These are phyloP conservation scores for Chaetothyriales sp. DNA, from an alignment of 2,329 filamentous ascomycete genomes.

Conservation along the genomic window DNA sequence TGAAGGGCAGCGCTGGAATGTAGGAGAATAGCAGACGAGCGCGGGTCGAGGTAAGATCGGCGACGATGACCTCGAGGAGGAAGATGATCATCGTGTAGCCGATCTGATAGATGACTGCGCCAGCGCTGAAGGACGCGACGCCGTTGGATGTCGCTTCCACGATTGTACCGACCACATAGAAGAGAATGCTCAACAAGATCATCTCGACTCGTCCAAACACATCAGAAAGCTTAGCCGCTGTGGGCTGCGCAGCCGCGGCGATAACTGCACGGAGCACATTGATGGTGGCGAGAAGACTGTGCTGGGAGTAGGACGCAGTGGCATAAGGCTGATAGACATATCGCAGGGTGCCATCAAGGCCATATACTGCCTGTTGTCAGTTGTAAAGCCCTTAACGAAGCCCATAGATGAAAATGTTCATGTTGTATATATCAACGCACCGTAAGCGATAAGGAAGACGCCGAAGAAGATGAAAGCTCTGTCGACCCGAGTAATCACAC, in stretches of 20 bases:
- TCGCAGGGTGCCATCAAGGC: constrained; percentile 10
- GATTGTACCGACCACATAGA: constrained; percentile 43
- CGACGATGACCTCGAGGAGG: constrained; percentile 49
- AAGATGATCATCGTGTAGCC: constrained; percentile 49
- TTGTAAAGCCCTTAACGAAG: constrained; percentile 41
- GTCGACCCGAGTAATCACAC: constrained; percentile 37
- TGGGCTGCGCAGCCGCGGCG: constrained; percentile 42
- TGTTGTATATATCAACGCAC: constrained; percentile 38
- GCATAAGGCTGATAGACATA: constrained; percentile 33
- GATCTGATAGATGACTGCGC: constrained; percentile 46
- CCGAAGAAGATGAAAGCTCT: constrained; percentile 44
- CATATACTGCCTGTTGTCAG: constrained; percentile 11
- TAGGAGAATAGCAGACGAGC: constrained; percentile 51
- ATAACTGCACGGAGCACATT: constrained; percentile 44
- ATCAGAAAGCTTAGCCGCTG: constrained; percentile 47
- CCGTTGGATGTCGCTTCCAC: constrained; percentile 38
- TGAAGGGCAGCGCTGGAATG: constrained; percentile 43
- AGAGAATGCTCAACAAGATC: constrained; percentile 39
- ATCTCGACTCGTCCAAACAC: constrained; percentile 48
- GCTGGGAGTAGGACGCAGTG: constrained; percentile 35
- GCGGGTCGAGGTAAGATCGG: constrained; percentile 48
- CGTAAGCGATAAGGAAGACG: constrained; percentile 49
- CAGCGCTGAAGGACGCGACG: constrained; percentile 40
- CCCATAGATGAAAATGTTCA: no score
- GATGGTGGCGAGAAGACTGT: constrained; percentile 44